Conservation (phyloP, 768 basidiomycete genomes). For the Russula earlei region DNA sequence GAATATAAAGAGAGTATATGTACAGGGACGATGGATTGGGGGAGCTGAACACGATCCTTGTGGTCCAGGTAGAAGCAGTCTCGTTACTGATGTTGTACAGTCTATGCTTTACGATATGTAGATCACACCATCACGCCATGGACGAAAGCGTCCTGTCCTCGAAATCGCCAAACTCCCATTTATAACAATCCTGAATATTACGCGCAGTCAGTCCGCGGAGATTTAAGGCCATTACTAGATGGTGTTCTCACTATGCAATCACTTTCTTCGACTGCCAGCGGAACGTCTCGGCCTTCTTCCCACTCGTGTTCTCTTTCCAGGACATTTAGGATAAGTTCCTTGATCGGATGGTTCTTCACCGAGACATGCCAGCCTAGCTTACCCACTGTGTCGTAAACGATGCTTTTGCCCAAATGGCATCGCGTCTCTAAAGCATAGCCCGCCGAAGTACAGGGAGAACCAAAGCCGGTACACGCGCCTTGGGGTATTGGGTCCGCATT, state of each 20-base stretch:
- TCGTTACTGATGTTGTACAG: not conserved
- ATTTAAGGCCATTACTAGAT: not conserved
- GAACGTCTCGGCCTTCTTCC: slow-evolving; percentile 41
- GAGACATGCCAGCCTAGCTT: slow-evolving; percentile 52
- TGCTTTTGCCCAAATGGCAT: slow-evolving; percentile 54
- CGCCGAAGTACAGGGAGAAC: slow-evolving; percentile 46
- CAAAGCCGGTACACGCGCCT: slow-evolving; percentile 41
- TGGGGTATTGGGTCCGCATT: slow-evolving; percentile 66
- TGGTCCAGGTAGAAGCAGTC: not conserved
- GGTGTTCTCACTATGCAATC: slow-evolving; percentile 52
- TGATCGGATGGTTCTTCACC: slow-evolving; percentile 46
- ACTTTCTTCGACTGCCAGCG: slow-evolving; percentile 46
- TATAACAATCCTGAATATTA: slow-evolving; percentile 55
- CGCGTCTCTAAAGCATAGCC: slow-evolving; percentile 57
- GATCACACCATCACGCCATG: not conserved
- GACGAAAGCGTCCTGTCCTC: slow-evolving; percentile 22
- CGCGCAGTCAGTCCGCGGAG: not conserved
- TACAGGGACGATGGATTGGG: slow-evolving; percentile 71
- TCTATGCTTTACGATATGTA: slow-evolving; percentile 3
- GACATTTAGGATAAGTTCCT: slow-evolving; percentile 43
- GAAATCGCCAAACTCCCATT: slow-evolving; percentile 61
- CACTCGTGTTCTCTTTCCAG: slow-evolving; percentile 41
- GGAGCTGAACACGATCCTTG: slow-evolving; percentile 37
- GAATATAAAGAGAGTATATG: slow-evolving; percentile 75
- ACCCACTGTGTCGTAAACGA: slow-evolving; percentile 61